Conservation (phyloP, 116 monocot genomes). For the Trichopus zeylanicus region DNA sequence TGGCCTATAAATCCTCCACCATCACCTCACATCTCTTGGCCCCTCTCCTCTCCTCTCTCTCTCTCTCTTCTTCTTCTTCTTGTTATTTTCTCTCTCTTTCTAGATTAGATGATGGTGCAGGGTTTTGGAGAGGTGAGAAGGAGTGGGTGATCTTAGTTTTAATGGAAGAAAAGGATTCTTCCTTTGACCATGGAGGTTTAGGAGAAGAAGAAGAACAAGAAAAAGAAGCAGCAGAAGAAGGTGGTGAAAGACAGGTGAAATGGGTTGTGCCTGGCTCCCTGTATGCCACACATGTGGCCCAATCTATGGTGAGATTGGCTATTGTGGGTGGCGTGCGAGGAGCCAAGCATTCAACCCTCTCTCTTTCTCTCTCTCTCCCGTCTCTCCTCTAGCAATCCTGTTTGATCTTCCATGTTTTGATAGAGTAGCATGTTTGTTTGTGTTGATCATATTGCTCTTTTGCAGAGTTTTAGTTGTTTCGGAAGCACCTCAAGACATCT, state of each 20-base stretch:
- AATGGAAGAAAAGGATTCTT: not conserved
- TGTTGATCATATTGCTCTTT: not conserved
- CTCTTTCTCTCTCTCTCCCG: constrained; percentile 5
- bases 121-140: no score
- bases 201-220: no score
- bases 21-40: constrained; percentile 7
- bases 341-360: constrained; percentile 43
- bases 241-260: constrained; percentile 9
- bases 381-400: not conserved
- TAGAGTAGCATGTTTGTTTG: no score
- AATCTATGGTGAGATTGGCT: constrained; percentile 14
- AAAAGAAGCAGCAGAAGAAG: not conserved
- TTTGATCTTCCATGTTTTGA: no score
- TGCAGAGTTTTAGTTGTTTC: no score
- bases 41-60: not conserved
- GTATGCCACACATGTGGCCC: constrained; percentile 44
- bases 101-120: no score
- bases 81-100: no score
- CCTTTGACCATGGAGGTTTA: no score
- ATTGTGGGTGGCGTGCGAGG: constrained; percentile 42
- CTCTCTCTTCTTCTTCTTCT: constrained; percentile 1
- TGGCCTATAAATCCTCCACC: constrained; percentile 23
- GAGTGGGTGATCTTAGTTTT: no score
- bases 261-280: constrained; percentile 49
- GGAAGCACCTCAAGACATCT: no score